phyloP scores from a whole-genome alignment of 2,329 filamentous ascomycete genomes.

The Pseudocercospora fijiensis region DNA sequence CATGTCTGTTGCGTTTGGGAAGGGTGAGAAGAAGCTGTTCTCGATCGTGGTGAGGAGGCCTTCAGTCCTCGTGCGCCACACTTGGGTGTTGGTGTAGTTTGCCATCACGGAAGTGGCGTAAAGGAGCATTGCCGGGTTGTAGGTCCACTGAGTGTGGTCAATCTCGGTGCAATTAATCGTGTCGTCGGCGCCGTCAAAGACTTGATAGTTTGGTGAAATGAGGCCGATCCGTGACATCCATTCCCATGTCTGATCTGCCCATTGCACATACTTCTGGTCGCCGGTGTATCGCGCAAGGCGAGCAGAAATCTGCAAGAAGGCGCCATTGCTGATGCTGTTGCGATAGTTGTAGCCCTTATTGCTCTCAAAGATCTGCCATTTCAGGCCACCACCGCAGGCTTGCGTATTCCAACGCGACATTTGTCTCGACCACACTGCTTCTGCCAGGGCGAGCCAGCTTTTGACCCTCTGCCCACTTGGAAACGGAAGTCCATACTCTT shows the following conservation, averaged over 20 bases:
- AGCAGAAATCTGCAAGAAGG: slow-evolving; percentile 59
- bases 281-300: slow-evolving; percentile 75
- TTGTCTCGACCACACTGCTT: slow-evolving; percentile 79
- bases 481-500: slow-evolving; percentile 72
- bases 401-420: slow-evolving; percentile 66
- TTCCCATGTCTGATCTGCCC: slow-evolving; percentile 69
- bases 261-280: slow-evolving; percentile 74
- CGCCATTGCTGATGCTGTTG: slow-evolving; percentile 59
- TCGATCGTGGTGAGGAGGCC: slow-evolving; percentile 57
- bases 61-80: slow-evolving; percentile 60
- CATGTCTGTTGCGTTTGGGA: slow-evolving; percentile 51
- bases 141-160: slow-evolving; percentile 57
- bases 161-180: slow-evolving; percentile 52
- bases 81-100: slow-evolving; percentile 48
- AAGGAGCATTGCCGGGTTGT: slow-evolving; percentile 57
- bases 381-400: slow-evolving; percentile 70
- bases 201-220: slow-evolving; percentile 51
- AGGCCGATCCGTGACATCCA: slow-evolving; percentile 53
- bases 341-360: slow-evolving; percentile 66
- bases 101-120: slow-evolving; percentile 59
- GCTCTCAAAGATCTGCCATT: slow-evolving; percentile 82
- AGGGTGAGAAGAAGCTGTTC: slow-evolving; percentile 56
- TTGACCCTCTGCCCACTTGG: slow-evolving; percentile 51
- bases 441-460: slow-evolving; percentile 72
- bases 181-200: slow-evolving; percentile 57